A percentile compares a stretch with the other conserved stretches of the same genome.
phyloP scores from a whole-genome alignment of 2,329 filamentous ascomycete genomes.

The Trichocomaceae sp. region DNA sequence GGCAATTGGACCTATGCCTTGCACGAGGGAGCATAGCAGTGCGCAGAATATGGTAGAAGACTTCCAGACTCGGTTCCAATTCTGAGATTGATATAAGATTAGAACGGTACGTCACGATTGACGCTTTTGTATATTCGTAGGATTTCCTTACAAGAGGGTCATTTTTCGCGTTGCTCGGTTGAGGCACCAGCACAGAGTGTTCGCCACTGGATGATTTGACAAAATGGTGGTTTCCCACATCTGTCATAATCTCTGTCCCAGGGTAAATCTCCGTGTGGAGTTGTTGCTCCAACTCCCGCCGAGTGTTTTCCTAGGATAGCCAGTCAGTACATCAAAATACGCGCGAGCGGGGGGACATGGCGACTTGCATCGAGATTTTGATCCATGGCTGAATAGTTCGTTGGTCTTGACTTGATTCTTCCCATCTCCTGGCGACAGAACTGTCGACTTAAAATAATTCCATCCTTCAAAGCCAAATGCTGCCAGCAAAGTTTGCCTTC shows the following conservation, averaged over 20 bases:
- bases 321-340: background rate
- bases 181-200: constrained; percentile 45
- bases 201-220: constrained; percentile 46
- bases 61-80: constrained; percentile 47
- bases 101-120: background rate
- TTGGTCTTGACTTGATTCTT: background rate
- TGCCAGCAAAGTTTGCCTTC: background rate
- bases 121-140: background rate
- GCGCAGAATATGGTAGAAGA: constrained; percentile 42
- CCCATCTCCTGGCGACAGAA: background rate
- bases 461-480: background rate
- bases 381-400: background rate
- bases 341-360: background rate
- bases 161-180: constrained; percentile 42
- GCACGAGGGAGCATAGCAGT: constrained; percentile 45
- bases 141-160: constrained; percentile 37
- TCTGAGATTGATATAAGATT: constrained; percentile 22
- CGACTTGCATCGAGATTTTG: background rate
- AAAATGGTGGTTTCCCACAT: constrained; percentile 58
- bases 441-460: background rate
- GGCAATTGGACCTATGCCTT: constrained; percentile 51
- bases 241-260: constrained; percentile 55
- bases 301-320: background rate
- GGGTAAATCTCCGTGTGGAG: constrained; percentile 50
- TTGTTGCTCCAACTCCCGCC: constrained; percentile 40